phyloP scores from a whole-genome alignment of 148 eudicot species.

The Spergularia bocconei region DNA sequence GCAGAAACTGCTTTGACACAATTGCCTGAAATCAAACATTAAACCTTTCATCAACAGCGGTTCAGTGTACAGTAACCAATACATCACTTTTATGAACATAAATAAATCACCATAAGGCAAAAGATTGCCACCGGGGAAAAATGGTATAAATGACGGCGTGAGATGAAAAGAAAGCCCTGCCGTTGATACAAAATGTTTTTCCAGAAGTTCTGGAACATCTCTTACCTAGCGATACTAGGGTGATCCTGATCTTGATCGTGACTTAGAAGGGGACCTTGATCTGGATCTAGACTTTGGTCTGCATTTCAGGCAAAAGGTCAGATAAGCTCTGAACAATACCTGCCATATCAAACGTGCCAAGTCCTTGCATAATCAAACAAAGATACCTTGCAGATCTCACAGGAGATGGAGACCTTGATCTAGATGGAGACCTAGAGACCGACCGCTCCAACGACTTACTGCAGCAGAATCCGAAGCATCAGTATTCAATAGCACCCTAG shows the following conservation, averaged over 20 bases:
- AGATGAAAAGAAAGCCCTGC: background rate
- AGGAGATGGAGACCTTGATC: slow-evolving; percentile 79
- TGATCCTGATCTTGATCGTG: slow-evolving; percentile 43
- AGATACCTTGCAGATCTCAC: slow-evolving; percentile 64
- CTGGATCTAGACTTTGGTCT: slow-evolving; percentile 43
- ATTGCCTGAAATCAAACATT: slow-evolving; percentile 8
- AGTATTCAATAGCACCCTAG: background rate
- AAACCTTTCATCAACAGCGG: background rate
- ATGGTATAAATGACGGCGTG: background rate
- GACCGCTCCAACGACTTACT: slow-evolving; percentile 69
- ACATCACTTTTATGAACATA: background rate
- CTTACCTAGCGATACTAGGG: slow-evolving; percentile 27
- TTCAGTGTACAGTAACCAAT: background rate
- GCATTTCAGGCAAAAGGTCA: slow-evolving; percentile 12
- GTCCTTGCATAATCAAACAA: background rate
- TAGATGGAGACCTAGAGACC: slow-evolving; percentile 62
- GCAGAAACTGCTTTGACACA: background rate
- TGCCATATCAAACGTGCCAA: background rate
- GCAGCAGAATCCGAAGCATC: slow-evolving; percentile 24
- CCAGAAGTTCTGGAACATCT: background rate
- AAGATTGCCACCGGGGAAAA: background rate
- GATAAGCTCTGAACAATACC: background rate
- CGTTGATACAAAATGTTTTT: background rate
- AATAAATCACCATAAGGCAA: background rate
- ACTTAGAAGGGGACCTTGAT: slow-evolving; percentile 46